Evolutionary conservation across 176 grass and related monocot genomes (phyloP).

Genomic region (Eleusine indica): DNA sequence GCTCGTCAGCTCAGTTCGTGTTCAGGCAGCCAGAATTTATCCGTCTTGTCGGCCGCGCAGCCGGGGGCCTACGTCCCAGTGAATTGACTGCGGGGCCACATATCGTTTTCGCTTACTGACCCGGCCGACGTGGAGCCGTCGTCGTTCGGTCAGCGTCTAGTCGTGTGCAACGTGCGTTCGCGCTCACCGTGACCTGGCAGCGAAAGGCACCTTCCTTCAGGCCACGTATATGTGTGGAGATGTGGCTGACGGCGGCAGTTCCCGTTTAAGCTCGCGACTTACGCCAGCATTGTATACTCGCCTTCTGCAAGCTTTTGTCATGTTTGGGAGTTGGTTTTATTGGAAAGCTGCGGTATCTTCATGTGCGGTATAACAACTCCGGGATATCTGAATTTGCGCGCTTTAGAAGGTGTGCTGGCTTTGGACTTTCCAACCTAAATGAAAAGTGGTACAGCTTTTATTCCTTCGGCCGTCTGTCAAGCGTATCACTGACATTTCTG

Average conservation of each 20-base stretch:
- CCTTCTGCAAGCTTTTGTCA: too few relatives aligned
- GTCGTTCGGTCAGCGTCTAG: background rate
- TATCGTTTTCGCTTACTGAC: background rate
- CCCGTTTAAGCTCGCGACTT: background rate
- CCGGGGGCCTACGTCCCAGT: background rate
- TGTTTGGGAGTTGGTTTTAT: too few relatives aligned
- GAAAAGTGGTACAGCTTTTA: conserved; percentile 13
- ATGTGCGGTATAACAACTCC: too few relatives aligned
- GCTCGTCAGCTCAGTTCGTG: background rate
- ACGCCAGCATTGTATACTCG: background rate
- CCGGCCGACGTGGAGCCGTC: background rate
- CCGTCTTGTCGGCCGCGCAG: background rate
- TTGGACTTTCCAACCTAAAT: background rate
- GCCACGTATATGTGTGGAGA: background rate
- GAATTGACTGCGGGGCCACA: background rate
- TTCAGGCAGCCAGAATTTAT: background rate
- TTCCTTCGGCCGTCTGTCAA: conserved; percentile 6
- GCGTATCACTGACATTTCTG: background rate
- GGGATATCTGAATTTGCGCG: background rate
- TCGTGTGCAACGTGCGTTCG: background rate
- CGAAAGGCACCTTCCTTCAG: background rate
- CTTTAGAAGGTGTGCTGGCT: background rate
- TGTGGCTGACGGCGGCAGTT: background rate
- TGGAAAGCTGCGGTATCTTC: too few relatives aligned
- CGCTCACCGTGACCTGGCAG: background rate